Conservation (phyloP, 495 filamentous ascomycete species). For the Lasiosphaeriaceae sp. region DNA sequence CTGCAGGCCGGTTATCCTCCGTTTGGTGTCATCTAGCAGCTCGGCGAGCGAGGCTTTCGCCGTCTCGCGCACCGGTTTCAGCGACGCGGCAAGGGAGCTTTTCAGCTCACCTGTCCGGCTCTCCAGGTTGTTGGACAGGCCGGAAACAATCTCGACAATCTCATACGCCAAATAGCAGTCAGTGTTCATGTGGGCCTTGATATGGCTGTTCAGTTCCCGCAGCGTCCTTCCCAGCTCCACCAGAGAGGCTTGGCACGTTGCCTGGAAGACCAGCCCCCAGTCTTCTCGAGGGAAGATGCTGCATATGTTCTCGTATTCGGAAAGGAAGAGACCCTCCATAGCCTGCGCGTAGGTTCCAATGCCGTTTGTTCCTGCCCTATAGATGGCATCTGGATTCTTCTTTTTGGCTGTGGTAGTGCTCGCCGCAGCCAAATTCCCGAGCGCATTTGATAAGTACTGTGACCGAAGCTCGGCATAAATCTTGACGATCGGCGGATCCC, state of each 20-base stretch:
- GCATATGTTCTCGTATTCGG: constrained; percentile 86
- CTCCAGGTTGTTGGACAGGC: constrained; percentile 74
- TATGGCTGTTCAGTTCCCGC: constrained; percentile 83
- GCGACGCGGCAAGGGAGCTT: constrained; percentile 71
- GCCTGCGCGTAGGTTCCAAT: constrained; percentile 86
- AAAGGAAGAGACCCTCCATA: constrained; percentile 77
- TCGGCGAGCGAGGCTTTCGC: constrained; percentile 81
- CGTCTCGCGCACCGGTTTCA: constrained; percentile 87
- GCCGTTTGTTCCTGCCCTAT: constrained; percentile 87
- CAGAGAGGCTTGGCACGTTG: constrained; percentile 71
- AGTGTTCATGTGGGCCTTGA: constrained; percentile 78
- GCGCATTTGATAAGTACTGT: constrained; percentile 71
- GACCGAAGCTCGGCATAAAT: constrained; percentile 84
- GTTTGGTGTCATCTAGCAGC: constrained; percentile 82
- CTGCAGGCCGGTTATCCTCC: constrained; percentile 55
- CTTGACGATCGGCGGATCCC: constrained; percentile 61
- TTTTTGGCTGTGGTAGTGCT: constrained; percentile 85
- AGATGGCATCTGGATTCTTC: constrained; percentile 72
- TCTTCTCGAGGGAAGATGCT: constrained; percentile 79
- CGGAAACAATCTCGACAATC: constrained; percentile 86
- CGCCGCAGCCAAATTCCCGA: constrained; percentile 82
- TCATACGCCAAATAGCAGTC: constrained; percentile 97
- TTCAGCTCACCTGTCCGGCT: constrained; percentile 81
- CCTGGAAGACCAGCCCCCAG: constrained; percentile 71
- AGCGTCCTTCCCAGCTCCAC: constrained; percentile 81